Percentiles rank a stretch among this genome's conserved stretches.
phyloP scores from a whole-genome alignment of 2,329 filamentous ascomycete species.

The Aspergillus pseudoviridinutans region DNA sequence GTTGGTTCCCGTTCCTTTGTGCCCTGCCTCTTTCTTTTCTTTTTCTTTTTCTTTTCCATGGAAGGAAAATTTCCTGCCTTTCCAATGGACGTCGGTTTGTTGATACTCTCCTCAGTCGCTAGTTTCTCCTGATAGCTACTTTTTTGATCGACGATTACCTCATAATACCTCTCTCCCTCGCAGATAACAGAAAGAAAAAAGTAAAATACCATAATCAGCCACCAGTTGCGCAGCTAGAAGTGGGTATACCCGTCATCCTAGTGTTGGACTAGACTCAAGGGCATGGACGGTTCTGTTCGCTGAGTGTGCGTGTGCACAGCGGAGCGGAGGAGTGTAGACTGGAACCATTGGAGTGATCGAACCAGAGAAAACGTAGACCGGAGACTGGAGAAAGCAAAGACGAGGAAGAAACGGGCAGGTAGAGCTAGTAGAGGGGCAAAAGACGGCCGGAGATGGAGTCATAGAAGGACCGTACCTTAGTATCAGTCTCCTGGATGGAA shows the following conservation, averaged over 20 bases:
- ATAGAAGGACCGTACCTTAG: neutral
- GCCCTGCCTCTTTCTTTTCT: neutral
- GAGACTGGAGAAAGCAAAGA: neutral
- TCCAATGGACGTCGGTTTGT: neutral
- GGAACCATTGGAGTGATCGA: neutral
- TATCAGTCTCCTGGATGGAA: neutral
- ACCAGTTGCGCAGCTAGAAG: neutral
- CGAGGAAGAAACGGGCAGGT: neutral
- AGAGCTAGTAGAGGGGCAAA: neutral
- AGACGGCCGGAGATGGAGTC: neutral
- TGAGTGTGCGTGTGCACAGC: slow-evolving; percentile 8
- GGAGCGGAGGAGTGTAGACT: slow-evolving; percentile 2
- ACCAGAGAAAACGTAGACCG: neutral
- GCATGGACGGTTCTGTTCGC: neutral
- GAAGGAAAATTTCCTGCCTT: neutral
- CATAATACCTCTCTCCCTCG: neutral
- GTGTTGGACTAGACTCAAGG: neutral
- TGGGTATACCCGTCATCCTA: neutral
- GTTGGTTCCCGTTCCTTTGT: slow-evolving; percentile 7
- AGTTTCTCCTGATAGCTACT: neutral
- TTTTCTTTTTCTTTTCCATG: neutral
- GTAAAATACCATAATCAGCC: neutral
- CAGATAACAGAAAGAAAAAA: neutral
- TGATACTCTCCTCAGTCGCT: neutral
- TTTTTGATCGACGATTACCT: neutral